A percentile compares a stretch with the other conserved stretches of the same genome.
phyloP scores from a whole-genome alignment of 2,329 filamentous ascomycete genomes.

The Botrytis aclada region DNA sequence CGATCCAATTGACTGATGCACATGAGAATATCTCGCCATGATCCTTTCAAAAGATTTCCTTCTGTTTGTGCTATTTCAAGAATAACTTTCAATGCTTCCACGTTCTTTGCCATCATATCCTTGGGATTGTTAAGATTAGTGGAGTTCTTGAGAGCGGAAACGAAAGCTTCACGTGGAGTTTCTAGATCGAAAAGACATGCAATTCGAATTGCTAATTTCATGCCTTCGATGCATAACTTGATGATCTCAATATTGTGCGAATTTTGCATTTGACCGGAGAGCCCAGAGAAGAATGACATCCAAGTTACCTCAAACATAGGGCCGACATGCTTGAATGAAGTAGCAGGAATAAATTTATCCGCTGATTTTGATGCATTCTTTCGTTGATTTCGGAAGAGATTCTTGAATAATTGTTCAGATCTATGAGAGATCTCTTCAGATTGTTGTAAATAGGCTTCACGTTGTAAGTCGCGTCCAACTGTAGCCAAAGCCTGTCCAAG shows the following conservation, averaged over 20 bases:
- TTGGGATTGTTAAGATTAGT: slow-evolving; percentile 95
- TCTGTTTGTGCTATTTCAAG: slow-evolving; percentile 91
- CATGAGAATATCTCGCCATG: slow-evolving; percentile 93
- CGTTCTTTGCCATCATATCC: slow-evolving; percentile 93
- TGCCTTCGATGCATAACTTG: slow-evolving; percentile 88
- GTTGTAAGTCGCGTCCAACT: slow-evolving; percentile 84
- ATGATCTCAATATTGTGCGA: slow-evolving; percentile 90
- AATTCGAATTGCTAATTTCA: slow-evolving; percentile 90
- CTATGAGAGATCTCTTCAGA: slow-evolving; percentile 83
- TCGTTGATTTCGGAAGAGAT: slow-evolving; percentile 83
- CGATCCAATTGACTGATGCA: slow-evolving; percentile 95
- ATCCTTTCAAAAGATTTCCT: slow-evolving; percentile 82
- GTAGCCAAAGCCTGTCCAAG: slow-evolving; percentile 88
- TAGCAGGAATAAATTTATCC: slow-evolving; percentile 82
- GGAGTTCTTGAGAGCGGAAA: slow-evolving; percentile 86
- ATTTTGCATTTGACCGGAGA: slow-evolving; percentile 91
- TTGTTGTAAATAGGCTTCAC: slow-evolving; percentile 90
- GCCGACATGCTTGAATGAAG: slow-evolving; percentile 89
- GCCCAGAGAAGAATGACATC: slow-evolving; percentile 97
- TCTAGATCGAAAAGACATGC: slow-evolving; percentile 90
- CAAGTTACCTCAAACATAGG: slow-evolving; percentile 99
- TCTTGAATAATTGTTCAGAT: slow-evolving; percentile 85
- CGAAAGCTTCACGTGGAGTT: slow-evolving; percentile 91
- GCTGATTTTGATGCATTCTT: slow-evolving; percentile 69
- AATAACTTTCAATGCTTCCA: slow-evolving; percentile 88